These are phyloP conservation scores for Drechslerella coelobrocha DNA, from an alignment of 2,329 filamentous ascomycete species.

Conservation along the genomic window DNA sequence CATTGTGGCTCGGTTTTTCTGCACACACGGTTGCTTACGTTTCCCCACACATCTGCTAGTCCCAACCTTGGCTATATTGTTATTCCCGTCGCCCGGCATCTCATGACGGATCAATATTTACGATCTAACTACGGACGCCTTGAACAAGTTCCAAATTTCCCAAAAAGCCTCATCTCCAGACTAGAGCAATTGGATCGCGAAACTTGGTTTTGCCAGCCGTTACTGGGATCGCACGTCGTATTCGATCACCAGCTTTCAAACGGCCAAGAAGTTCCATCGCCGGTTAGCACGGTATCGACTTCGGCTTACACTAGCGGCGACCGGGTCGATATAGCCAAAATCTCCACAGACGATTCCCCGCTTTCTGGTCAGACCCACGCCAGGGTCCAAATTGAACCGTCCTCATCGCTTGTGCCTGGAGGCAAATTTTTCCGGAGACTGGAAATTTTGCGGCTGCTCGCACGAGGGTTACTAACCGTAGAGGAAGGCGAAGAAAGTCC, in stretches of 20 bases:
- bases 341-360: slow-evolving; percentile 48
- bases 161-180: slow-evolving; percentile 29
- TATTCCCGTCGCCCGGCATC: slow-evolving; percentile 36
- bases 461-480: slow-evolving; percentile 23
- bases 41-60: background rate
- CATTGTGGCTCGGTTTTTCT: background rate
- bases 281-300: slow-evolving; percentile 31
- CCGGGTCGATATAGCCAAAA: slow-evolving; percentile 38
- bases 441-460: slow-evolving; percentile 39
- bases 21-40: background rate
- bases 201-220: slow-evolving; percentile 43
- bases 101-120: slow-evolving; percentile 44
- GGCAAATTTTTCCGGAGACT: slow-evolving; percentile 33
- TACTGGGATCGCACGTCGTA: slow-evolving; percentile 27
- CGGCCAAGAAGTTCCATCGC: slow-evolving; percentile 27
- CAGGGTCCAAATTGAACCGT: slow-evolving; percentile 27
- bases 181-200: slow-evolving; percentile 47
- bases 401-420: slow-evolving; percentile 27
- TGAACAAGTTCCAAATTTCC: slow-evolving; percentile 39
- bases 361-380: slow-evolving; percentile 41
- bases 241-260: slow-evolving; percentile 39
- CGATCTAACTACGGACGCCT: slow-evolving; percentile 37
- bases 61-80: slow-evolving; percentile 47
- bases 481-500: slow-evolving; percentile 25
- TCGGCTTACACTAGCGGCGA: slow-evolving; percentile 11